Evolutionary conservation across 2,329 filamentous ascomycete species (phyloP).

Genomic region (Alternaria arborescens): DNA sequence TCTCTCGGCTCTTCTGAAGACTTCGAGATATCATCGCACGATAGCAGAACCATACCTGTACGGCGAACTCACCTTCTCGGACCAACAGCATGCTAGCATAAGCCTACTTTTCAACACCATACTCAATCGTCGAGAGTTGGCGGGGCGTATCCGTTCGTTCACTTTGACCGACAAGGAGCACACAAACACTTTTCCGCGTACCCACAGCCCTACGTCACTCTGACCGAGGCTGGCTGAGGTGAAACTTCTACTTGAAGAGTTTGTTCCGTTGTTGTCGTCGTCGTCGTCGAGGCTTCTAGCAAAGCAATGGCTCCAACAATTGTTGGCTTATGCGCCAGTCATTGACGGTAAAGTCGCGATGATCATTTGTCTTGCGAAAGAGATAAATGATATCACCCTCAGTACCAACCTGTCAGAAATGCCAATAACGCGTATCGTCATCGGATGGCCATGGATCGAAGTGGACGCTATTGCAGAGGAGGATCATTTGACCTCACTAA

Average conservation of each 20-base stretch:
- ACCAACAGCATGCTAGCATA: not conserved
- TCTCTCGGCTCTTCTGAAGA: not conserved
- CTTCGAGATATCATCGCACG: not conserved
- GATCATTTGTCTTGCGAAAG: not conserved
- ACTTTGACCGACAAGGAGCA: not conserved
- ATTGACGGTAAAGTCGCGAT: not conserved
- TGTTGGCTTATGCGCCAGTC: not conserved
- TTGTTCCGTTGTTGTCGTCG: not conserved
- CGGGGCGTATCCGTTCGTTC: not conserved
- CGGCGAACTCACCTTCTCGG: not conserved
- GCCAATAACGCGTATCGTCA: not conserved
- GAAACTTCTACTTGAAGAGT: not conserved
- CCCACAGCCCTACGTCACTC: not conserved
- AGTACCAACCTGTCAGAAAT: fast-evolving
- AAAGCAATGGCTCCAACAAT: not conserved
- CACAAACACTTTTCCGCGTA: not conserved
- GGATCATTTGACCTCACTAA: no score
- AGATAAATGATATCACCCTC: not conserved
- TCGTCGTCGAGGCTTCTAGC: not conserved
- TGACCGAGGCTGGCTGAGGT: not conserved
- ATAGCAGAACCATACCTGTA: not conserved
- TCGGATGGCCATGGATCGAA: not conserved
- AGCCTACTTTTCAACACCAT: not conserved
- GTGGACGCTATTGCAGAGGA: no score
- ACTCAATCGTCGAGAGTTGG: not conserved